These are phyloP conservation scores for Aurinia saxatilis DNA, from an alignment of 345 rosid genomes.

Conservation along the genomic window DNA sequence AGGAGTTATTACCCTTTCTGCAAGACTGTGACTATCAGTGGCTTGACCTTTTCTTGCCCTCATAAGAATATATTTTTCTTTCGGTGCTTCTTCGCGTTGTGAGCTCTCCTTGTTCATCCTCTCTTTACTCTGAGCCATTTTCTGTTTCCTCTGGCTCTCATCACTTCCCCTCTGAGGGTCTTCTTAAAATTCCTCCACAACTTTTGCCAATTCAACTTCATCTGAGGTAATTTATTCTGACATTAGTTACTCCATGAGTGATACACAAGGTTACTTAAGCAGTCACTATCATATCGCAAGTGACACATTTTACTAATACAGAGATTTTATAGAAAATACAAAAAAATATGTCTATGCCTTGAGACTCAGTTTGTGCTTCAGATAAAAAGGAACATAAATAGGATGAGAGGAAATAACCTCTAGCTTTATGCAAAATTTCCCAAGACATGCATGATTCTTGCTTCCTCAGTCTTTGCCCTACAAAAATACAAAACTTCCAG, in stretches of 20 bases:
- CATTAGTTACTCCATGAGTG: neutral
- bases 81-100: slow-evolving; percentile 54
- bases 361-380: too few species aligned
- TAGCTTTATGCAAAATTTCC: slow-evolving; percentile 95
- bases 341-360: neutral
- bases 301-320: neutral
- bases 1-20: slow-evolving; percentile 68
- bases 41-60: slow-evolving; percentile 98
- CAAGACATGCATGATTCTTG: slow-evolving; percentile 85
- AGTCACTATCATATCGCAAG: neutral
- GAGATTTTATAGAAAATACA: neutral
- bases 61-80: slow-evolving; percentile 81
- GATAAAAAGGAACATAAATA: neutral
- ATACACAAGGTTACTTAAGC: neutral
- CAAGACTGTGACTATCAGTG: slow-evolving; percentile 94
- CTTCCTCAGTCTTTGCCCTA: slow-evolving; percentile 82
- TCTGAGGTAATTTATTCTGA: slow-evolving; percentile 37
- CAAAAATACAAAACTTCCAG: neutral
- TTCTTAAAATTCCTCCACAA: slow-evolving; percentile 41
- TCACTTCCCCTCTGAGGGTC: slow-evolving; percentile 45
- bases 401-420: slow-evolving; percentile 51
- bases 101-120: slow-evolving; percentile 64
- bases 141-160: slow-evolving; percentile 59
- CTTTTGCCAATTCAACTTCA: slow-evolving; percentile 56
- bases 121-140: slow-evolving; percentile 38